phyloP scores from a whole-genome alignment of 352 stramenopile genomes.

The Blastocystis sp. region DNA sequence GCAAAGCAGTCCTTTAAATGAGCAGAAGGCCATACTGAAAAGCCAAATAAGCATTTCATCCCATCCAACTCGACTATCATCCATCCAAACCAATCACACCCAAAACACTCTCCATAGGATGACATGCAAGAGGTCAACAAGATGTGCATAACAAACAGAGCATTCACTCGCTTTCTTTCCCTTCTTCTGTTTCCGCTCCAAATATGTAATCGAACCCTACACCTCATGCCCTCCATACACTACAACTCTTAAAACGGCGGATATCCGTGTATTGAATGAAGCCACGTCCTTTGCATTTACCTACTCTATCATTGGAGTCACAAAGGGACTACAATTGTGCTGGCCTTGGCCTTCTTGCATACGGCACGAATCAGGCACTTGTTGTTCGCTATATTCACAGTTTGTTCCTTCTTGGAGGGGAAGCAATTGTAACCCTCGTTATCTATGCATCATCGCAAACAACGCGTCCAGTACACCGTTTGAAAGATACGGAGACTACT shows the following conservation, averaged over 20 bases:
- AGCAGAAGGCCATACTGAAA: too few relatives aligned
- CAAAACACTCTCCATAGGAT: too few relatives aligned
- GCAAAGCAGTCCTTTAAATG: too few relatives aligned
- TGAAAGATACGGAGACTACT: constrained; percentile 45
- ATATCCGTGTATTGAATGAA: constrained; percentile 51
- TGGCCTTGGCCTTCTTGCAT: constrained; percentile 34
- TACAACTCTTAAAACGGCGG: constrained; percentile 11
- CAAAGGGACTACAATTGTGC: constrained; percentile 21
- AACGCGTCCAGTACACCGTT: constrained; percentile 17
- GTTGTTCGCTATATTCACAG: constrained; percentile 33
- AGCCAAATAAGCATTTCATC: too few relatives aligned
- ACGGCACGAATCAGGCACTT: constrained; percentile 52
- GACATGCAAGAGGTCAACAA: too few relatives aligned
- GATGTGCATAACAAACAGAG: not conserved
- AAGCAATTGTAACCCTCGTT: constrained; percentile 64
- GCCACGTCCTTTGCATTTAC: constrained; percentile 44
- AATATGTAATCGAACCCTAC: constrained; percentile 52
- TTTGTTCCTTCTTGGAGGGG: constrained; percentile 46
- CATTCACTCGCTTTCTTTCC: constrained; percentile 48
- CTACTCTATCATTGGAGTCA: not conserved
- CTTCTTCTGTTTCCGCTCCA: constrained; percentile 51
- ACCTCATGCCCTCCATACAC: not conserved
- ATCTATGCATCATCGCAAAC: constrained; percentile 6
- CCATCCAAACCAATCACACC: too few relatives aligned
- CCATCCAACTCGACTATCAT: too few relatives aligned